These are phyloP conservation scores for Kodamaea restingae DNA, from an alignment of 805 yeast species.

Conservation along the genomic window DNA sequence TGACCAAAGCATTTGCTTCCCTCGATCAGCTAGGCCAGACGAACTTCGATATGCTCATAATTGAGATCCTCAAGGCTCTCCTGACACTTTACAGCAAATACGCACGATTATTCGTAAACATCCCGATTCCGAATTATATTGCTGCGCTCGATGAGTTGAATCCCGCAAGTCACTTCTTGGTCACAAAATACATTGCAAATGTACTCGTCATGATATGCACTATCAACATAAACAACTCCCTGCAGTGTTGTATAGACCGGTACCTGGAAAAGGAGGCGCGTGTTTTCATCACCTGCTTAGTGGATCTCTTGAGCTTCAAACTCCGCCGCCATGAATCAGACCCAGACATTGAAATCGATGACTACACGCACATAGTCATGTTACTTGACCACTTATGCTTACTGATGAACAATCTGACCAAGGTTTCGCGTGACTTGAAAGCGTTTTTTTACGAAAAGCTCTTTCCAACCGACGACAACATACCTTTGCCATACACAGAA, in stretches of 20 bases:
- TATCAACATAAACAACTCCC: conserved; percentile 4
- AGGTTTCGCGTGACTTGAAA: background rate
- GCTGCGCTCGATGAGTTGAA: conserved; percentile 5
- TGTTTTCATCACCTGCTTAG: conserved; percentile 7
- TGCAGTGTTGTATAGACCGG: conserved; percentile 5
- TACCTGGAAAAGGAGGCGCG: conserved; percentile 3
- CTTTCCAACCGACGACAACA: background rate
- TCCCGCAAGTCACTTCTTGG: conserved; percentile 3
- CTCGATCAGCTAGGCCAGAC: conserved; percentile 10
- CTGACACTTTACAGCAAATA: conserved; percentile 24
- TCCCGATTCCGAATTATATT: conserved; percentile 3
- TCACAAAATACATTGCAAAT: conserved; percentile 10
- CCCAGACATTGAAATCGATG: conserved; percentile 10
- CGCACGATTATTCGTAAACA: conserved; percentile 3
- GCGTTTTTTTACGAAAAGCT: background rate
- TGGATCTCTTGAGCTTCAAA: conserved; percentile 8
- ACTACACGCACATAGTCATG: conserved; percentile 10
- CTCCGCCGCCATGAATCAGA: conserved; percentile 1
- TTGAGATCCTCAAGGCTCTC: conserved; percentile 24
- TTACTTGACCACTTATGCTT: conserved; percentile 9
- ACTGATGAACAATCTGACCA: conserved; percentile 3
- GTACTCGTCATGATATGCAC: conserved; percentile 9
- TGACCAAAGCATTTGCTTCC: conserved; percentile 15
- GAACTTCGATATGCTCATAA: conserved; percentile 5
- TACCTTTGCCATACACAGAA: conserved; percentile 10